Conservation (phyloP, 345 rosid genomes). For the Anacardium occidentale region DNA sequence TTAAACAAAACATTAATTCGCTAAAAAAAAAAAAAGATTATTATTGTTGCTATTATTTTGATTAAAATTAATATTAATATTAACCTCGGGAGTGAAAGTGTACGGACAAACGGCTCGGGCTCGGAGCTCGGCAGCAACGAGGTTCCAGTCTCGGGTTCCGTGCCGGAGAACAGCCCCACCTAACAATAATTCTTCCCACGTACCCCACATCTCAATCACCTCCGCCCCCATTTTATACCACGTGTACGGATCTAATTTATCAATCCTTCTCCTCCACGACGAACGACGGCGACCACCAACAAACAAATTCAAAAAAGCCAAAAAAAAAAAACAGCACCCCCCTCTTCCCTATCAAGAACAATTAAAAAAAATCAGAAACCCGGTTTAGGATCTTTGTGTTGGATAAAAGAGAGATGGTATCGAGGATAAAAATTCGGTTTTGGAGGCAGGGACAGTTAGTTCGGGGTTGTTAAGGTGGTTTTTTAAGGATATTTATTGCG, state of each 20-base stretch:
- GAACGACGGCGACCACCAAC: neutral
- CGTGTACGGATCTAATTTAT: slow-evolving; percentile 13
- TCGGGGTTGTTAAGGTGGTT: neutral
- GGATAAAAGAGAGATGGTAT: neutral
- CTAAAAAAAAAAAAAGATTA: neutral
- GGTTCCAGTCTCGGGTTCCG: slow-evolving; percentile 72
- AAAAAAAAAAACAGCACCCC: slow-evolving; percentile 4
- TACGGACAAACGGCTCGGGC: slow-evolving; percentile 53
- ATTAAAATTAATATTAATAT: neutral
- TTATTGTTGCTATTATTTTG: neutral
- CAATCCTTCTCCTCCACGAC: neutral
- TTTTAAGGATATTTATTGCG: slow-evolving; percentile 1
- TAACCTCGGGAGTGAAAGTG: slow-evolving; percentile 72
- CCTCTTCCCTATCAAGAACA: neutral
- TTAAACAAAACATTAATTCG: neutral
- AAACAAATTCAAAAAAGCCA: neutral
- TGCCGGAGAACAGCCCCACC: slow-evolving; percentile 93
- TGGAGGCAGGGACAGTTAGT: slow-evolving; percentile 16
- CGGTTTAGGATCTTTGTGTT: neutral
- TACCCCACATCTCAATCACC: slow-evolving; percentile 60
- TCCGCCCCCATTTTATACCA: slow-evolving; percentile 32
- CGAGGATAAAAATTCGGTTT: slow-evolving; percentile 29
- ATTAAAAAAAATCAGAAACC: neutral
- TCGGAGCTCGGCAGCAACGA: slow-evolving; percentile 73
- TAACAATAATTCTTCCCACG: slow-evolving; percentile 88